These are phyloP conservation scores for Trichoderma virens DNA, from an alignment of 495 filamentous ascomycete genomes.

Conservation along the genomic window DNA sequence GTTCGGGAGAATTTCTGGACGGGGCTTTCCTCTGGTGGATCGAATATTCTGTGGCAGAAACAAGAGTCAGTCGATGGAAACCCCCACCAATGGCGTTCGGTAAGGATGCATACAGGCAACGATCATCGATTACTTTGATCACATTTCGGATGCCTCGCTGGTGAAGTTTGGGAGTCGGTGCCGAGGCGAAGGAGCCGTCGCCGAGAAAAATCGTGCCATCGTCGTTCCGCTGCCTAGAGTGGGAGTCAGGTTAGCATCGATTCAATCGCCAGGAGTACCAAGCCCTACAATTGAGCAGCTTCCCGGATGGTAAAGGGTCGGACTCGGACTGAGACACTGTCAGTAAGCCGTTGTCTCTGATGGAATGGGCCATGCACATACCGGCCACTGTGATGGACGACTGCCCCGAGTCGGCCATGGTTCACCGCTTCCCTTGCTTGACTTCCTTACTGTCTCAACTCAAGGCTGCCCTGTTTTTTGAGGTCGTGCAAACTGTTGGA, in stretches of 20 bases:
- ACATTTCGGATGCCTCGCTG: slow-evolving; percentile 83
- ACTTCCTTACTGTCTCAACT: background rate
- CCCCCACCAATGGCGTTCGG: too few relatives aligned
- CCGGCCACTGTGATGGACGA: slow-evolving; percentile 52
- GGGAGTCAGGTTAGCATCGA: slow-evolving; percentile 14
- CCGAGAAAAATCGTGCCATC: slow-evolving; percentile 89
- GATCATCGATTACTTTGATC: slow-evolving; percentile 93
- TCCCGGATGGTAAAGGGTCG: slow-evolving; percentile 85
- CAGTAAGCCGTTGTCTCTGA: background rate
- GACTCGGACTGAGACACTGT: slow-evolving; percentile 58
- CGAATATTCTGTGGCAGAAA: slow-evolving; percentile 64
- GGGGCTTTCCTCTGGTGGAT: slow-evolving; percentile 93
- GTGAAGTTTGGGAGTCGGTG: slow-evolving; percentile 73
- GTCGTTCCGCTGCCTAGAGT: slow-evolving; percentile 63
- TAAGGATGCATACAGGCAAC: slow-evolving; percentile 68
- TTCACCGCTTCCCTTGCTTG: background rate
- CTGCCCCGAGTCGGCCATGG: background rate
- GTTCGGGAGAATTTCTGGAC: slow-evolving; percentile 84
- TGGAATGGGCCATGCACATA: slow-evolving; percentile 19
- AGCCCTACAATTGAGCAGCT: slow-evolving; percentile 54
- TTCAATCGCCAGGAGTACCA: slow-evolving; percentile 12
- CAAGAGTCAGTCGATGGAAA: background rate
- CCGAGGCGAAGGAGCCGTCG: slow-evolving; percentile 83
- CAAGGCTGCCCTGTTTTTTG: background rate
- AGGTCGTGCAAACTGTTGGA: background rate